These are phyloP conservation scores for Tympanopsis confertula DNA, from an alignment of 2,329 filamentous ascomycete genomes.

Conservation along the genomic window DNA sequence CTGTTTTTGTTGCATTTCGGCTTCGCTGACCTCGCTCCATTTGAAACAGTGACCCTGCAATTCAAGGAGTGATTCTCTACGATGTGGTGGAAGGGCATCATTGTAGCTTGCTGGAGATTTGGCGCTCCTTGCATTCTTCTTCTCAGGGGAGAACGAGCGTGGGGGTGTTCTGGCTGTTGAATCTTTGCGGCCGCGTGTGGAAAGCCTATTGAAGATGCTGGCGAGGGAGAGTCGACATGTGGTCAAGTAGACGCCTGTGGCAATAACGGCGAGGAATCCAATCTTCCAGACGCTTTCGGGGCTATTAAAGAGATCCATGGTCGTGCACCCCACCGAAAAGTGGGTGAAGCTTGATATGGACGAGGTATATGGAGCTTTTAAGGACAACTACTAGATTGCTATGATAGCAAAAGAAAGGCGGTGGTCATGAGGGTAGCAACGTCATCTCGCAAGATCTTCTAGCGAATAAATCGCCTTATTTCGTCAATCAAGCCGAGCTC, in stretches of 20 bases:
- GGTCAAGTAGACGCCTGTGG: background rate
- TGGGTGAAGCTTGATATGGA: background rate
- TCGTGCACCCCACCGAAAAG: background rate
- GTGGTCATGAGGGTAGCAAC: too few relatives aligned
- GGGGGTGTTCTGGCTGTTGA: constrained; percentile 38
- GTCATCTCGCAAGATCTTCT: too few relatives aligned
- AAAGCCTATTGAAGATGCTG: background rate
- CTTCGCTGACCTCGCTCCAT: background rate
- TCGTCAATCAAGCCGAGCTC: too few relatives aligned
- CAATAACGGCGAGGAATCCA: background rate
- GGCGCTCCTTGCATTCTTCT: constrained; percentile 19
- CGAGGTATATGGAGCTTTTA: too few relatives aligned
- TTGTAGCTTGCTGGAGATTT: constrained; percentile 22
- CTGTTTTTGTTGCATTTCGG: constrained; percentile 7
- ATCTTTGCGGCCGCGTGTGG: constrained; percentile 23
- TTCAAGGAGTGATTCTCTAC: constrained; percentile 26
- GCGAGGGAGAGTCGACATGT: background rate
- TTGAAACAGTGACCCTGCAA: constrained; percentile 17
- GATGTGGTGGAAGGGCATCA: constrained; percentile 38
- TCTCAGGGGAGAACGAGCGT: constrained; percentile 36
- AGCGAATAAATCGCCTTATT: too few relatives aligned
- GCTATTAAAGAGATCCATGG: background rate
- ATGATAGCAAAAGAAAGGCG: too few relatives aligned
- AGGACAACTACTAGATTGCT: too few relatives aligned
- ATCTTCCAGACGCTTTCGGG: background rate